Evolutionary conservation across 169 alveolate species (phyloP), one percentile per base, ranked within the genome.

Genomic region (Haemoproteus tartakovskyi): DNA sequence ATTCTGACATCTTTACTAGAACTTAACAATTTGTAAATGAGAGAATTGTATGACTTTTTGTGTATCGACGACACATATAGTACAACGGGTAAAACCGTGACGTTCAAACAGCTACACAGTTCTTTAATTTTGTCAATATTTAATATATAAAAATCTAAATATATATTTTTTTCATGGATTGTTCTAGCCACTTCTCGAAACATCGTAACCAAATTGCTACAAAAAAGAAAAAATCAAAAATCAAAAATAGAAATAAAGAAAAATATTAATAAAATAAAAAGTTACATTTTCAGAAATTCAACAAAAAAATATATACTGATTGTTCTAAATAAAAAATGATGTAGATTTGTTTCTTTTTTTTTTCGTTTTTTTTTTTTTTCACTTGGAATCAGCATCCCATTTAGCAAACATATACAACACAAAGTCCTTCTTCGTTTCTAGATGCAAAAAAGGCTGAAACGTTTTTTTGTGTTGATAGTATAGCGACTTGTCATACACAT

Each of bases 301-400:
- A n/a, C n/a, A n/a, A n/a, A n/a, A n/a, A n/a, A n/a, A n/a, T n/a
- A n/a, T n/a, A n/a, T n/a, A n/a, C n/a, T n/a, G n/a, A n/a, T n/a
- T n/a, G n/a, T n/a, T n/a, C n/a, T n/a, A n/a, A n/a, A n/a, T n/a
- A n/a, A n/a, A n/a, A n/a, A n/a, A n/a, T n/a, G 9, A 50, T 50
- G 8, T 3, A 8, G 18, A 50, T 5, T n/a, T 11, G 38, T 3
- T 2, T 50, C n/a, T 50, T 41, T 8, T 21, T 3, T 6, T 22
- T 50, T 18, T 3, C n/a, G 56, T 45, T 48, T 48, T 18, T 48
- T 48, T 48, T 48, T 48, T 56, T 18, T 16, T 43, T 50, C 57
- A 70, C 83, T 70, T 70, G 12, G 83, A 70, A 36, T 70, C 83
- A 2, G 70, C 24, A 38, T 70, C 78, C 83, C 83, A 70, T 41